phyloP scores from a whole-genome alignment of 1,139 yeast genomes.

The Magnusiomyces ingens region DNA sequence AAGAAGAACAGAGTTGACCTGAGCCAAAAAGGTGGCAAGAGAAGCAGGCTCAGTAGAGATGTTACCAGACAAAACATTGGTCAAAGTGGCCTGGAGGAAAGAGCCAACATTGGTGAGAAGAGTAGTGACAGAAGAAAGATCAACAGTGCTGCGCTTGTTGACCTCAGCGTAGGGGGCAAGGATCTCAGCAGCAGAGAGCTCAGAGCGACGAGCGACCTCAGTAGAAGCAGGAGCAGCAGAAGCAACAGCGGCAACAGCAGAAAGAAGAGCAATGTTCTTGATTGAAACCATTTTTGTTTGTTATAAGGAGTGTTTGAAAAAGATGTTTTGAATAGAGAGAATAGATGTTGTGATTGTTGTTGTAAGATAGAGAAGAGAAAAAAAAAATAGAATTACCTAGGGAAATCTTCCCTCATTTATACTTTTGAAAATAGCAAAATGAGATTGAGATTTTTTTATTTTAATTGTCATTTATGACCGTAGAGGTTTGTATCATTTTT shows the following conservation, averaged over 20 bases:
- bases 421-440: too few relatives aligned
- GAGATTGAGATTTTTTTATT: too few relatives aligned
- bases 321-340: too few relatives aligned
- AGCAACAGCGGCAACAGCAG: conserved; percentile 7
- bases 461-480: too few relatives aligned
- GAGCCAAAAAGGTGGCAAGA: background rate
- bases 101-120: background rate
- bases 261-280: conserved; percentile 2
- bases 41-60: background rate
- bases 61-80: background rate
- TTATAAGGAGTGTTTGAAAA: too few relatives aligned
- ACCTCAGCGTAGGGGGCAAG: too few relatives aligned
- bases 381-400: too few relatives aligned
- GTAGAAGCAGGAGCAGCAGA: conserved; percentile 7
- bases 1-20: conserved; percentile 1
- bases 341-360: too few relatives aligned
- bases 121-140: background rate
- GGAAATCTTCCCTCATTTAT: too few relatives aligned
- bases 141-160: background rate
- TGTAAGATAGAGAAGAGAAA: too few relatives aligned
- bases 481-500: too few relatives aligned
- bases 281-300: background rate
- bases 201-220: background rate
- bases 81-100: background rate
- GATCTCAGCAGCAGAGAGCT: too few relatives aligned